Conservation (phyloP, 345 rosid genomes). For the Boechera divaricarpa region DNA sequence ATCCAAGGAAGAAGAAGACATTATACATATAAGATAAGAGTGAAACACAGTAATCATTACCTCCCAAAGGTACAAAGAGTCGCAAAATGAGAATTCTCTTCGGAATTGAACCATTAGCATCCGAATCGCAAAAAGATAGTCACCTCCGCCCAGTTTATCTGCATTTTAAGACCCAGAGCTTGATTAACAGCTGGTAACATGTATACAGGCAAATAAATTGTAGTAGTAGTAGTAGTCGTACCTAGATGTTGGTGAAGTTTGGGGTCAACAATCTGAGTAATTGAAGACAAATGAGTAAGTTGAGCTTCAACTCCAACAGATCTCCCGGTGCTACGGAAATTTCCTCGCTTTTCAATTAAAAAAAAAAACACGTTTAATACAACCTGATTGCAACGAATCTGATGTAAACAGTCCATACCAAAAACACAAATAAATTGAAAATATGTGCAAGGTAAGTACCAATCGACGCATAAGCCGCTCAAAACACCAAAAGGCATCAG, state of each 20-base stretch:
- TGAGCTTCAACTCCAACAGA: constrained; percentile 96
- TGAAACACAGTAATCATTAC: constrained; percentile 48
- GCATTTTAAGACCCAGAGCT: constrained; percentile 29
- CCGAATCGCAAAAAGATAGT: constrained; percentile 92
- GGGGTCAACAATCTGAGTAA: constrained; percentile 93
- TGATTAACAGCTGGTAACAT: neutral
- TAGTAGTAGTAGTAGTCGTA: constrained; percentile 34
- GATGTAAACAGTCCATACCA: constrained; percentile 15
- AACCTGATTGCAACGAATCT: neutral
- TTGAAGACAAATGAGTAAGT: constrained; percentile 79
- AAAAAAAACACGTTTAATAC: constrained; percentile 21
- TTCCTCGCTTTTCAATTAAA: constrained; percentile 68
- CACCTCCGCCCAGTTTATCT: constrained; percentile 96
- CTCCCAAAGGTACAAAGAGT: constrained; percentile 98
- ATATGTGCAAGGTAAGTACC: constrained; percentile 51
- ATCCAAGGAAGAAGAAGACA: constrained; percentile 19
- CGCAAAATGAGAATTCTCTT: constrained; percentile 95
- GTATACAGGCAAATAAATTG: neutral
- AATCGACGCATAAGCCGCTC: constrained; percentile 97
- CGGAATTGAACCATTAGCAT: constrained; percentile 99
- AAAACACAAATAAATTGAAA: neutral
- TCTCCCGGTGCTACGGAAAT: constrained; percentile 87
- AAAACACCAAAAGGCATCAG: constrained; percentile 98
- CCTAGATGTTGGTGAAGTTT: constrained; percentile 98
- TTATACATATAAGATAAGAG: neutral